Conservation (phyloP, 768 basidiomycete species). For the Leccinum incarnatum region DNA sequence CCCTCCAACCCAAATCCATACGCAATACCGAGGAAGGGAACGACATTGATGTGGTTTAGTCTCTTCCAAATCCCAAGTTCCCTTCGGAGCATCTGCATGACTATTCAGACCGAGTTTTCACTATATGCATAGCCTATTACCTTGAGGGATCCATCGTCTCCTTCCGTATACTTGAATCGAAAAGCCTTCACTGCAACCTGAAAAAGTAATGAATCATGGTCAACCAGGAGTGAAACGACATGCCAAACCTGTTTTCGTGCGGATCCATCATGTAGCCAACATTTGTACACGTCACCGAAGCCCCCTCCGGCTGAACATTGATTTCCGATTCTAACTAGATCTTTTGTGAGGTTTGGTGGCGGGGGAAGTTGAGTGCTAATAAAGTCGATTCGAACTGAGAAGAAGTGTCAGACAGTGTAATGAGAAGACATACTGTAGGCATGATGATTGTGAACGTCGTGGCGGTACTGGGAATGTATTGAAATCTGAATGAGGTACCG, state of each 20-base stretch:
- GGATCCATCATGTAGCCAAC: neutral
- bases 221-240: neutral
- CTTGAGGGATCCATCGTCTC: neutral
- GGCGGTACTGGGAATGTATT: too few relatives aligned
- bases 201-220: neutral
- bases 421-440: neutral
- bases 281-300: neutral
- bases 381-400: neutral
- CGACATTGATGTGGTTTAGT: too few relatives aligned
- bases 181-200: constrained; percentile 1
- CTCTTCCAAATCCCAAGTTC: too few relatives aligned
- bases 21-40: too few relatives aligned
- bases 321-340: neutral
- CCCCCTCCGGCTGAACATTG: neutral
- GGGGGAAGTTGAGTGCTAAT: neutral
- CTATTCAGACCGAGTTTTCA: too few relatives aligned
- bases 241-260: neutral
- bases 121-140: too few relatives aligned
- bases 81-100: too few relatives aligned
- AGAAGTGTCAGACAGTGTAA: neutral
- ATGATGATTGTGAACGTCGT: neutral
- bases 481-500: neutral
- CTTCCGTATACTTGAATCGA: neutral
- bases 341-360: too few relatives aligned
- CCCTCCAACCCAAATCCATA: too few relatives aligned